Evolutionary conservation across 1,139 yeast genomes (phyloP), one percentile per base, ranked within the genome.

Genomic region (Pichia sp.): DNA sequence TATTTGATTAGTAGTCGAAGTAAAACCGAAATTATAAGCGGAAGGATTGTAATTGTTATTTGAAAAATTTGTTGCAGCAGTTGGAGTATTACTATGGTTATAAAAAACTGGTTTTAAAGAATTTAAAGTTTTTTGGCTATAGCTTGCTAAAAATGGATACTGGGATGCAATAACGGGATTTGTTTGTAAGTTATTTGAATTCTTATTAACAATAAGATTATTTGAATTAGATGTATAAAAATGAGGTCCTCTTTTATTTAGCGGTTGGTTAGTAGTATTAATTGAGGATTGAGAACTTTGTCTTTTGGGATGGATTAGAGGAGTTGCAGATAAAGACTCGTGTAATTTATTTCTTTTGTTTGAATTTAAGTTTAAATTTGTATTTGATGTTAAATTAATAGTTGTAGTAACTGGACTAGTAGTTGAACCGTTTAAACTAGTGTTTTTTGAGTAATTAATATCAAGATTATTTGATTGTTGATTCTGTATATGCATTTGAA

Each of bases 271-370:
- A 30, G 49, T 41, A 37, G 55, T 53, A 36, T 48, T 40, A 27
- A 51, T 40, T 37, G 56, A 59, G 26, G 64, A 58, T 39, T 61
- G 65, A 4, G 65, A 62, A 41, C 58, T 60, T 27, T 62, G 66
- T 33, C 66, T 58, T 47, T 63, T 63, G 40, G 61, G 66, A 29
- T 59, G 63, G 25, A 47, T 46, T 34, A 60, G 50, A 40, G 56
- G 62, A 34, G 50, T 11, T 11, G 51, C 39, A 25, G 53, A 44
- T 45, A 40, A 45, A 42, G 49, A 29, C 25, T 45, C 51, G 26
- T 51, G 47, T n/a, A 58, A 50, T 46, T 57, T 50, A 11, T 48
- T 43, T 39, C 56, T 55, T 29, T 50, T 43, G 9, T 39, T 41
- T 34, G 39, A 18, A 25, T 33, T 30, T 26, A 33, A 32, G 5